A percentile compares a stretch with the other conserved stretches of the same genome.
These are phyloP conservation scores for Excoecaria cochinchinensis DNA, from an alignment of 345 rosid genomes.

Conservation along the genomic window DNA sequence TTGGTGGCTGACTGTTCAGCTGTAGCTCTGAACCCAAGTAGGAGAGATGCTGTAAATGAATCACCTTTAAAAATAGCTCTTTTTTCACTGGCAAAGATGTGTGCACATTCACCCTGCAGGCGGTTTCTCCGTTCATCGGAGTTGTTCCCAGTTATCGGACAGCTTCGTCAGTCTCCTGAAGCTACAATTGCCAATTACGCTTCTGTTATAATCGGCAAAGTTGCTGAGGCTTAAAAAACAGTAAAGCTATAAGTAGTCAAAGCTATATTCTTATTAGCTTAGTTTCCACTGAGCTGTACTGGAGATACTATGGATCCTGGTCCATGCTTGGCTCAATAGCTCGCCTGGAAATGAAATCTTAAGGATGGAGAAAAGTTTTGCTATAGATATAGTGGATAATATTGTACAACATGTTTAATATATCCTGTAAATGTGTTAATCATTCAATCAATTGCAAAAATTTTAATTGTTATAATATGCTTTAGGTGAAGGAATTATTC, in stretches of 20 bases:
- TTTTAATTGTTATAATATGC: too few species aligned
- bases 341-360: background rate
- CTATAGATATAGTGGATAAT: background rate
- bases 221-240: constrained; percentile 43
- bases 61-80: constrained; percentile 90
- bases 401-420: background rate
- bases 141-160: constrained; percentile 64
- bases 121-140: constrained; percentile 70
- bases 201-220: constrained; percentile 61
- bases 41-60: constrained; percentile 65
- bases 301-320: background rate
- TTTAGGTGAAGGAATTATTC: too few species aligned
- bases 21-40: constrained; percentile 66
- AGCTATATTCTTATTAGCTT: constrained; percentile 4
- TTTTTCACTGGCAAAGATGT: constrained; percentile 93
- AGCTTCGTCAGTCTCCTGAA: constrained; percentile 87
- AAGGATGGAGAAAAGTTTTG: background rate
- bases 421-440: constrained; percentile 1
- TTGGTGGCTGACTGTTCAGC: constrained; percentile 73
- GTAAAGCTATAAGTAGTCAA: background rate
- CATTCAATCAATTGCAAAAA: background rate
- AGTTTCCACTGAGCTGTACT: background rate
- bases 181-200: constrained; percentile 82
- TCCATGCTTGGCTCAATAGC: background rate
- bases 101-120: constrained; percentile 72